Evolutionary conservation across 176 grass and related monocot species (phyloP).

Genomic region (Urochloa ruziziensis): DNA sequence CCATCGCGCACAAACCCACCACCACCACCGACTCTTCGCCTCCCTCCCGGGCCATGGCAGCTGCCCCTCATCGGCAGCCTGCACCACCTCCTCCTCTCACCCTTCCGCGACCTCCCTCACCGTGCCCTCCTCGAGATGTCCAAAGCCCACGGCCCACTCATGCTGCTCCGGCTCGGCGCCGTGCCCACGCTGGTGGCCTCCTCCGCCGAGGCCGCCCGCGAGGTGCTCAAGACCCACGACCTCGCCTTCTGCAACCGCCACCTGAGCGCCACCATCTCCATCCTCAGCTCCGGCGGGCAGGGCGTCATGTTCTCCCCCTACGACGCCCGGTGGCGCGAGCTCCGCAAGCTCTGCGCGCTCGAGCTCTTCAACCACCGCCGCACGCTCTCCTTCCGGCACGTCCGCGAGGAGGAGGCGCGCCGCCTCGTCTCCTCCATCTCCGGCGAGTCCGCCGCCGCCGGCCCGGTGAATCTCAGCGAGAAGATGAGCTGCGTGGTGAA

Average conservation of each 20-base stretch:
- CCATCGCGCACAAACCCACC: background rate
- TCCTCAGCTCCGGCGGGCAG: conserved; percentile 20
- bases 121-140: conserved; percentile 35
- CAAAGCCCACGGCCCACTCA: conserved; percentile 7
- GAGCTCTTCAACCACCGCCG: conserved; percentile 47
- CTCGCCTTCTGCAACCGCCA: conserved; percentile 27
- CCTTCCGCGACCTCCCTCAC: conserved; percentile 31
- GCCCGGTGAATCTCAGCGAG: conserved; percentile 32
- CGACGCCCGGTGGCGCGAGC: conserved; percentile 37
- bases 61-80: conserved; percentile 53
- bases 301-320: conserved; percentile 42
- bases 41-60: conserved; percentile 39
- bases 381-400: conserved; percentile 33
- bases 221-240: conserved; percentile 45
- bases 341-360: conserved; percentile 33
- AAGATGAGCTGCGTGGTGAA: conserved; percentile 10
- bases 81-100: conserved; percentile 36
- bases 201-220: conserved; percentile 37
- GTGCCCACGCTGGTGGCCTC: conserved; percentile 41
- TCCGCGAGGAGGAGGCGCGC: conserved; percentile 35
- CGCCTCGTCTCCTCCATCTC: conserved; percentile 28
- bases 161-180: conserved; percentile 42
- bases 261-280: conserved; percentile 20
- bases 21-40: background rate
- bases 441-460: background rate